Evolutionary conservation across 2,329 filamentous ascomycete genomes (phyloP).

Genomic region (Nectriaceae sp.): DNA sequence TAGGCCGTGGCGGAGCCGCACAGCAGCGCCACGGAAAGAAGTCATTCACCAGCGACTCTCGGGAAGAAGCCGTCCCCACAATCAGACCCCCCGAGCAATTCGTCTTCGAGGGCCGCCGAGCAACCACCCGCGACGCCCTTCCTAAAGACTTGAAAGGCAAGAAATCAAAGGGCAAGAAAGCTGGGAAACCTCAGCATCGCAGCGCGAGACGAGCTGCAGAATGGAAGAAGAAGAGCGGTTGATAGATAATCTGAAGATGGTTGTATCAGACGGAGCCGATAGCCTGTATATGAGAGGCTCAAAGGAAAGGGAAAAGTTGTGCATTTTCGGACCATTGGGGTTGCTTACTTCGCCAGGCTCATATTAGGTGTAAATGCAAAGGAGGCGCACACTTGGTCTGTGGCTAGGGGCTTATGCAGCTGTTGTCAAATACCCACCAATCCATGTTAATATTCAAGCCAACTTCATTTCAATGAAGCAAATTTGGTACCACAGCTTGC

Average conservation of each 20-base stretch:
- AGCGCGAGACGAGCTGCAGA: constrained; percentile 42
- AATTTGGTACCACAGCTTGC: constrained; percentile 1
- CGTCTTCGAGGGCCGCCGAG: constrained; percentile 81
- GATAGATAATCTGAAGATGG: neutral
- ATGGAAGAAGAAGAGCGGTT: constrained; percentile 47
- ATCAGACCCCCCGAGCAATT: constrained; percentile 67
- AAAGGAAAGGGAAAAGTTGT: constrained; percentile 7
- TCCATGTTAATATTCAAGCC: constrained; percentile 4
- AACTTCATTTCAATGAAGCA: too few relatives aligned
- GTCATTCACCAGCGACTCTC: constrained; percentile 20
- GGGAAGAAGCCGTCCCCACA: constrained; percentile 12
- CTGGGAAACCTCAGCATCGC: constrained; percentile 39
- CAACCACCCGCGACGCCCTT: constrained; percentile 65
- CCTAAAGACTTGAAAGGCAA: constrained; percentile 63
- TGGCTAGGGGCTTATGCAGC: constrained; percentile 2
- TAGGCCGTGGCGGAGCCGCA: constrained; percentile 68
- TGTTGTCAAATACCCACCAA: constrained; percentile 6
- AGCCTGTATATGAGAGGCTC: neutral
- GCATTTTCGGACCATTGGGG: constrained; percentile 3
- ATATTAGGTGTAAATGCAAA: constrained; percentile 3
- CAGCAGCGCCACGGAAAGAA: constrained; percentile 41
- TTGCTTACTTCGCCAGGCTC: constrained; percentile 3
- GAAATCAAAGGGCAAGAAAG: constrained; percentile 52
- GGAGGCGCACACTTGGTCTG: neutral
- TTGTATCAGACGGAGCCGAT: neutral